Percentiles rank a stretch among this genome's conserved stretches.
Evolutionary conservation across 106 monocot species (phyloP).

Genomic region (Acorus gramineus): DNA sequence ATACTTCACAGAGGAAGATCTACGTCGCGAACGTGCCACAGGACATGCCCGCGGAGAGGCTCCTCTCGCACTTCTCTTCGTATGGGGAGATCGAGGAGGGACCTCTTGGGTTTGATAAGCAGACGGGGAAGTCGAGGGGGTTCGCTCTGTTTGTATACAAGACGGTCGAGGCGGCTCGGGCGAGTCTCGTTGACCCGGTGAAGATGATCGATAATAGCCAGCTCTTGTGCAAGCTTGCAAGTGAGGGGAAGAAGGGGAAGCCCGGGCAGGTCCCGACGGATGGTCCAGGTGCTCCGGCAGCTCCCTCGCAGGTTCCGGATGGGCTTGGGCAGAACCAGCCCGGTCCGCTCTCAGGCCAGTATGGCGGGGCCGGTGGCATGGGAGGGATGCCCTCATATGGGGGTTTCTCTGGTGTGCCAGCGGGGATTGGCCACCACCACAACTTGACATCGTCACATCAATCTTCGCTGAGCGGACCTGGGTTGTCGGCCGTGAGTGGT

Average conservation of each 20-base stretch:
- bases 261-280: conserved; percentile 11
- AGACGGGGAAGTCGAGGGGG: conserved; percentile 67
- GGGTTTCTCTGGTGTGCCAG: conserved; percentile 13
- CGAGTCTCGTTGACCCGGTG: conserved; percentile 47
- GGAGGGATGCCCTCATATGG: conserved; percentile 23
- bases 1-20: conserved; percentile 58
- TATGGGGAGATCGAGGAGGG: conserved; percentile 96
- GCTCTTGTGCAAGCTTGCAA: conserved; percentile 55
- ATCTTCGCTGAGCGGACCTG: conserved; percentile 16
- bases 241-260: conserved; percentile 76
- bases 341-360: conserved; percentile 23
- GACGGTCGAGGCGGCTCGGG: conserved; percentile 52
- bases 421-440: conserved; percentile 19
- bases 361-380: conserved; percentile 15
- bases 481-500: conserved; percentile 12
- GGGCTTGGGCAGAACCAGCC: conserved; percentile 15
- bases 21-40: conserved; percentile 66
- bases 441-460: conserved; percentile 11
- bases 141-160: conserved; percentile 86
- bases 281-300: not conserved
- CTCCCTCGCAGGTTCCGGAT: conserved; percentile 3
- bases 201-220: conserved; percentile 57
- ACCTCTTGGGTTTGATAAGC: conserved; percentile 75
- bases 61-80: conserved; percentile 47
- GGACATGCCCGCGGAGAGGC: conserved; percentile 68